phyloP scores from a whole-genome alignment of 2,329 filamentous ascomycete genomes.

The Colletotrichum lentis region DNA sequence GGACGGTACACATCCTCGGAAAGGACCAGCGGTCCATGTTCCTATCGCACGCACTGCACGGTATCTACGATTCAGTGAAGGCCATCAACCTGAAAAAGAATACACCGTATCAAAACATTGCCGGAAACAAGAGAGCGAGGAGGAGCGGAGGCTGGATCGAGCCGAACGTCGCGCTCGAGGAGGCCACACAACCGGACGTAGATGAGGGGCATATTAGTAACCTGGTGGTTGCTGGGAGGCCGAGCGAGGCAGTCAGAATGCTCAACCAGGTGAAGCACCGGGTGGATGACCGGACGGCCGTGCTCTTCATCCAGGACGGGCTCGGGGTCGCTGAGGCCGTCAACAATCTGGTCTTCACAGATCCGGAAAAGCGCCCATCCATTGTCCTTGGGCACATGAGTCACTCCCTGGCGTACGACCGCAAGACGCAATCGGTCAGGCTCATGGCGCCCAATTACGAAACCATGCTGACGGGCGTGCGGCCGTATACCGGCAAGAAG shows the following conservation, averaged over 20 bases:
- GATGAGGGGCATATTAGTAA: slow-evolving; percentile 69
- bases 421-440: slow-evolving; percentile 50
- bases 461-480: slow-evolving; percentile 48
- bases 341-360: slow-evolving; percentile 73
- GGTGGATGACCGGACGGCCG: slow-evolving; percentile 72
- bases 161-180: slow-evolving; percentile 4
- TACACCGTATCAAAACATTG: slow-evolving; percentile 32
- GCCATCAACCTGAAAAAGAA: slow-evolving; percentile 40
- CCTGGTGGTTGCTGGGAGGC: slow-evolving; percentile 70
- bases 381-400: slow-evolving; percentile 76
- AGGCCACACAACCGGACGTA: slow-evolving; percentile 21
- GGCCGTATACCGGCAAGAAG: slow-evolving; percentile 32
- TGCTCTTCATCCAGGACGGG: slow-evolving; percentile 82
- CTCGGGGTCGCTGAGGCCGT: slow-evolving; percentile 85
- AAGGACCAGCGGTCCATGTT: slow-evolving; percentile 53
- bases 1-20: slow-evolving; percentile 54
- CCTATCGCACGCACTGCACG: slow-evolving; percentile 53
- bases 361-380: slow-evolving; percentile 70
- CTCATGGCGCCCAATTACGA: slow-evolving; percentile 46
- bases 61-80: slow-evolving; percentile 53
- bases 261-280: slow-evolving; percentile 70
- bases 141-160: slow-evolving; percentile 39
- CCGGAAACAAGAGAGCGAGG: slow-evolving; percentile 42
- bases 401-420: slow-evolving; percentile 56
- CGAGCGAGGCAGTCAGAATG: slow-evolving; percentile 64